phyloP scores from a whole-genome alignment of 768 basidiomycete species.

The Podaxis sp. region DNA sequence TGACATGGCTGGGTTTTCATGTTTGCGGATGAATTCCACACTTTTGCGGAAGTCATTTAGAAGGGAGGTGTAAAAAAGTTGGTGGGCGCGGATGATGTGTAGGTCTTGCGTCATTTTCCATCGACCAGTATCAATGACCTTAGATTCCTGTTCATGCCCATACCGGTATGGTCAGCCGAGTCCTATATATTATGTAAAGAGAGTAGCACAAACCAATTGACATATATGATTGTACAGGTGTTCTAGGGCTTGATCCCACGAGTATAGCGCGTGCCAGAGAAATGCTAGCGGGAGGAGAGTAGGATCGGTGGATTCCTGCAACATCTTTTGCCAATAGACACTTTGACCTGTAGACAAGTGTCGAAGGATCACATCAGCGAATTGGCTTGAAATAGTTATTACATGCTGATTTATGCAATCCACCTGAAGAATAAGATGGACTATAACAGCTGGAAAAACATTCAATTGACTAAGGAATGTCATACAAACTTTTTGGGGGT shows the following conservation, averaged over 20 bases:
- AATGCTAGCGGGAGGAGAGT: conserved; percentile 54
- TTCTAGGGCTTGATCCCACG: conserved; percentile 62
- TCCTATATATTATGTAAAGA: background rate
- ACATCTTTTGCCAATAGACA: conserved; percentile 48
- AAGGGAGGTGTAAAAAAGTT: conserved; percentile 57
- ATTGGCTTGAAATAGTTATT: too few species aligned
- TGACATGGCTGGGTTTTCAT: conserved; percentile 51
- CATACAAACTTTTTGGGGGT: too few species aligned
- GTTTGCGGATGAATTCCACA: conserved; percentile 48
- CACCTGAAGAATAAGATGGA: too few species aligned
- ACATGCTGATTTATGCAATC: too few species aligned
- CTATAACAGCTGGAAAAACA: too few species aligned
- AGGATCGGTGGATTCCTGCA: conserved; percentile 44
- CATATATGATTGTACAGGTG: conserved; percentile 50
- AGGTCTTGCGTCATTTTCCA: conserved; percentile 48
- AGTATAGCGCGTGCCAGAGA: conserved; percentile 62
- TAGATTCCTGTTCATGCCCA: conserved; percentile 39
- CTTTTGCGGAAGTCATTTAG: conserved; percentile 55
- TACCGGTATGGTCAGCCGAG: background rate
- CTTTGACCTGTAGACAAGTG: too few species aligned
- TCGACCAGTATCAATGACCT: conserved; percentile 37
- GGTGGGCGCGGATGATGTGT: conserved; percentile 60
- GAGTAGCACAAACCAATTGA: conserved; percentile 36
- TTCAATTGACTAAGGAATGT: too few species aligned
- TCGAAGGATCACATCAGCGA: too few species aligned